Conservation (phyloP, 2,329 filamentous ascomycete genomes). For the Plectosphaerella plurivora region DNA sequence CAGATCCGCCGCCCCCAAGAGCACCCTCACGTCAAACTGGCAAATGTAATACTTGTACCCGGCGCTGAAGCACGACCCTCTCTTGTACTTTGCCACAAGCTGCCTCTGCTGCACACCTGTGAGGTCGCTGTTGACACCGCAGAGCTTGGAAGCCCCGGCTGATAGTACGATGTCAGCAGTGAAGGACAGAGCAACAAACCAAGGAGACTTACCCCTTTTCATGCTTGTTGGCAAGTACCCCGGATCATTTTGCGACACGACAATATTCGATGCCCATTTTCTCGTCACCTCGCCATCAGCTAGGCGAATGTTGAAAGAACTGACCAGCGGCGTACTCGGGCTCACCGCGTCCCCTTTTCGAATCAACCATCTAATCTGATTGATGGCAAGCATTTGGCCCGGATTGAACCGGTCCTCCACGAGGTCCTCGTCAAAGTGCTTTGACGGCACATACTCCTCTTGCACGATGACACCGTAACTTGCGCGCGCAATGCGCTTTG, state of each 20-base stretch:
- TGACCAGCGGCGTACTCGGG: slow-evolving; percentile 25
- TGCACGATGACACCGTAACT: slow-evolving; percentile 37
- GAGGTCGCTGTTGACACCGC: slow-evolving; percentile 34
- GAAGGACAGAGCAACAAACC: neutral
- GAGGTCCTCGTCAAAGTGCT: slow-evolving; percentile 31
- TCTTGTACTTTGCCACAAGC: slow-evolving; percentile 30
- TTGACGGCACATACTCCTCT: slow-evolving; percentile 26
- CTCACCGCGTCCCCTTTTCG: slow-evolving; percentile 34
- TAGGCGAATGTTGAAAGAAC: slow-evolving; percentile 28
- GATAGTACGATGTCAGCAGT: neutral
- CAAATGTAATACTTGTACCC: slow-evolving; percentile 33
- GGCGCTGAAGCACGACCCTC: slow-evolving; percentile 23
- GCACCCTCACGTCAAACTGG: slow-evolving; percentile 46
- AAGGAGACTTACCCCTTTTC: slow-evolving; percentile 26
- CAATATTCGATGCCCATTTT: slow-evolving; percentile 31
- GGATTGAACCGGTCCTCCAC: slow-evolving; percentile 24
- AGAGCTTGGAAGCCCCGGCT: slow-evolving; percentile 33
- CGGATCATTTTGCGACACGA: slow-evolving; percentile 32
- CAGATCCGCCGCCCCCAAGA: slow-evolving; percentile 52
- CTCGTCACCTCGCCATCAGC: slow-evolving; percentile 24
- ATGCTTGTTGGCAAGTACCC: slow-evolving; percentile 29
- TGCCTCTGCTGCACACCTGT: slow-evolving; percentile 31
- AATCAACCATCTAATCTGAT: slow-evolving; percentile 38
- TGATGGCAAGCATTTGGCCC: slow-evolving; percentile 30
- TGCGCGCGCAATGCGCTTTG: slow-evolving; percentile 32